Conservation (phyloP, 345 rosid genomes). For the Leavenworthia alabamica region DNA sequence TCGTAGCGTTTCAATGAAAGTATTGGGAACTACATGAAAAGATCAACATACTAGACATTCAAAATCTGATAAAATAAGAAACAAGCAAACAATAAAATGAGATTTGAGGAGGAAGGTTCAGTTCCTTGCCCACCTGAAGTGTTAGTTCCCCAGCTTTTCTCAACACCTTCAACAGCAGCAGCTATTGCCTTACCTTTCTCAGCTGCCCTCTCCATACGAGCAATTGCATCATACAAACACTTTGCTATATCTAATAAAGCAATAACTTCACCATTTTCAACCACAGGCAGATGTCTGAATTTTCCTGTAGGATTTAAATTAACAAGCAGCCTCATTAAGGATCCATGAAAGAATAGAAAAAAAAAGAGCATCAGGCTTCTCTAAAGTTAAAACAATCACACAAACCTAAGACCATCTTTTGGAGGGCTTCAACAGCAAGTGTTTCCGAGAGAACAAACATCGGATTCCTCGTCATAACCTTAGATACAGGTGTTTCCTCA, state of each 20-base stretch:
- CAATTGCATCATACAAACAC: slow-evolving; percentile 96
- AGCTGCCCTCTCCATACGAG: slow-evolving; percentile 98
- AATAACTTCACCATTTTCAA: slow-evolving; percentile 97
- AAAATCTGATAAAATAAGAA: not conserved
- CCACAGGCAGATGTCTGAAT: slow-evolving; percentile 98
- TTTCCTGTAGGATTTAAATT: slow-evolving; percentile 51
- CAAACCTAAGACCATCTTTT: slow-evolving; percentile 98
- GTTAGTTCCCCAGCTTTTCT: slow-evolving; percentile 83
- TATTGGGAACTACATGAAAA: slow-evolving; percentile 57
- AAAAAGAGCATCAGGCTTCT: not conserved
- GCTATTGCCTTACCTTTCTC: slow-evolving; percentile 99
- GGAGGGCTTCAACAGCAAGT: slow-evolving; percentile 96
- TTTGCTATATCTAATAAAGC: slow-evolving; percentile 95
- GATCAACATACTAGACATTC: not conserved
- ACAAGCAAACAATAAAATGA: not conserved
- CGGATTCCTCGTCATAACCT: slow-evolving; percentile 95
- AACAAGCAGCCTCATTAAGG: slow-evolving; percentile 14
- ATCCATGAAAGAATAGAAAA: not conserved
- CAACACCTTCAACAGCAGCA: slow-evolving; percentile 99
- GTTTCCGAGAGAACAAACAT: slow-evolving; percentile 91
- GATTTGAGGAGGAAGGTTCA: not conserved
- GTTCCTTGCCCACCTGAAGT: slow-evolving; percentile 52
- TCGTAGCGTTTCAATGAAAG: slow-evolving; percentile 83
- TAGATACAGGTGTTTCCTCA: slow-evolving; percentile 87
- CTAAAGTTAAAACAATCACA: slow-evolving; percentile 6